Evolutionary conservation across 768 basidiomycete genomes (phyloP).

Genomic region (Suillus luteus): DNA sequence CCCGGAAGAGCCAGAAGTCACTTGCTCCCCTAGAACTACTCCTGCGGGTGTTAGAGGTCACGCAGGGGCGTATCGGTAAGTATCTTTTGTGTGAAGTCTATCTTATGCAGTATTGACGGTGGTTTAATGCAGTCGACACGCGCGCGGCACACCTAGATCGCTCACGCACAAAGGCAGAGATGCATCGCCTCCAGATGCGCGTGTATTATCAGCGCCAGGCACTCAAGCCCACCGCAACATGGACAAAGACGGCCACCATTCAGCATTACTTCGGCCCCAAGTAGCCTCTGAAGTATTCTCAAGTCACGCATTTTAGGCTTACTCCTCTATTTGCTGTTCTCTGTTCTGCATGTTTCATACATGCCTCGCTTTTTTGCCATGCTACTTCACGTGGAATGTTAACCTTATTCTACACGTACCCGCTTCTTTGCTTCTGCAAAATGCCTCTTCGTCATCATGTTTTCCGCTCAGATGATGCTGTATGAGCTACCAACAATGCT

Average conservation of each 20-base stretch:
- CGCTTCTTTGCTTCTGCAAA: not conserved
- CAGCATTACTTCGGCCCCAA: slow-evolving; percentile 34
- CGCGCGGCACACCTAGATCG: slow-evolving; percentile 77
- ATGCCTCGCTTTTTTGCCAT: not conserved
- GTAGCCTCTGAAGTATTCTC: not conserved
- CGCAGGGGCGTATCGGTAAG: slow-evolving; percentile 67
- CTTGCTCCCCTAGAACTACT: slow-evolving; percentile 51
- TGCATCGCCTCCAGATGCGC: slow-evolving; percentile 66
- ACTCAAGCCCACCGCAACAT: slow-evolving; percentile 25
- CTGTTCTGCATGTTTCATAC: not conserved
- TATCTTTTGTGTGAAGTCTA: slow-evolving; percentile 11
- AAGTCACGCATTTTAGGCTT: no score
- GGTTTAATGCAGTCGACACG: slow-evolving; percentile 54
- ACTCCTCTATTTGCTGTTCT: not conserved
- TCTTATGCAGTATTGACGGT: not conserved
- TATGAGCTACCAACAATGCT: slow-evolving; percentile 5
- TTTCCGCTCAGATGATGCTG: not conserved
- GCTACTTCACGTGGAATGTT: not conserved
- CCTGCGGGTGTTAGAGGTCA: slow-evolving; percentile 45
- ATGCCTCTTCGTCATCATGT: not conserved
- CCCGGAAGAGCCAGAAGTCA: slow-evolving; percentile 33
- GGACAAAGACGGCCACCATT: slow-evolving; percentile 28
- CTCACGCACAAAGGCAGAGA: slow-evolving; percentile 67
- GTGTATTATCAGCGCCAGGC: slow-evolving; percentile 60
- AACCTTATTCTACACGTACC: not conserved